Evolutionary conservation across 257 asterid species (phyloP).

Genomic region (Fraxinus anomala): DNA sequence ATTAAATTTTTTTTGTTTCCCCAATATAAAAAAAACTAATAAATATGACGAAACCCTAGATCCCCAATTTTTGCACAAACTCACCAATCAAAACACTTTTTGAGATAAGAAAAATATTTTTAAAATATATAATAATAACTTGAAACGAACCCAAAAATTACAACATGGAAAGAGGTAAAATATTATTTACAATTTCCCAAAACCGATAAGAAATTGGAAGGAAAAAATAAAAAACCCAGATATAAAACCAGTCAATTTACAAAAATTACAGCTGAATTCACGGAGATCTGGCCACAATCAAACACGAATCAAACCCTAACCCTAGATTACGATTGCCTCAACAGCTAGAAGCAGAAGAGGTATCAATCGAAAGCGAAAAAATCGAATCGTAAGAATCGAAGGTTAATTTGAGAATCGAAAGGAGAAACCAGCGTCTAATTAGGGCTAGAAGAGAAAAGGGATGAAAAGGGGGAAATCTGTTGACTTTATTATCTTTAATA

Average conservation of each 20-base stretch:
- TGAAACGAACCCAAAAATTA: neutral
- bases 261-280: constrained; percentile 3
- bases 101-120: neutral
- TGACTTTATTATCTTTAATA: constrained; percentile 11
- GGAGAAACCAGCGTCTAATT: constrained; percentile 24
- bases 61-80: constrained; percentile 4
- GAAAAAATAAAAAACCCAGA: neutral
- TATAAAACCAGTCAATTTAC: constrained; percentile 1
- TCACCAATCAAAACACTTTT: neutral
- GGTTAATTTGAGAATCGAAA: constrained; percentile 18
- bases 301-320: constrained; percentile 33
- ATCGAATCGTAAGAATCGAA: constrained; percentile 22
- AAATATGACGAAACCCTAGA: constrained; percentile 11
- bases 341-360: constrained; percentile 7
- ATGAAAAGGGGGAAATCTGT: constrained; percentile 20
- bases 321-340: constrained; percentile 18
- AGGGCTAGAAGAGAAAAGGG: constrained; percentile 13
- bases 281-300: constrained; percentile 23
- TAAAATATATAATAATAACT: neutral
- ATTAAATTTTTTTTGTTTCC: neutral
- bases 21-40: neutral
- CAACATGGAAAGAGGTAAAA: neutral
- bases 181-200: neutral
- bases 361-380: constrained; percentile 28
- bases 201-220: neutral